Evolutionary conservation across 2,329 filamentous ascomycete genomes (phyloP), one percentile per base, ranked within the genome.

Genomic region (Calonectria hawksworthii): DNA sequence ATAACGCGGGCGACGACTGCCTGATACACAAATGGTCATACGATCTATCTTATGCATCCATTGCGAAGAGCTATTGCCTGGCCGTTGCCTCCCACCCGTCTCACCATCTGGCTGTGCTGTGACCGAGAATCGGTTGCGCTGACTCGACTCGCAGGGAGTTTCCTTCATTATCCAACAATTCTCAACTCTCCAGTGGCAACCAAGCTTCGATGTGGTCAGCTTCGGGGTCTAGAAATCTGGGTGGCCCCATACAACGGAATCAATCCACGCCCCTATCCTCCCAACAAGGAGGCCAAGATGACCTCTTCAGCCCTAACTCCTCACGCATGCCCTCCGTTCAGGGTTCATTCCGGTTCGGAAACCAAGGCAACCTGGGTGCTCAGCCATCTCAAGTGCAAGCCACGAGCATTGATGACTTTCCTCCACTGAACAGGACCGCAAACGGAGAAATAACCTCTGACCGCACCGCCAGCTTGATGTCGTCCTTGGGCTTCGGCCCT

Each of bases 131-230:
- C 11, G 32, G 44, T 70, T 52, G 26, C 41, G 30, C 63, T 52
- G n/a, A 72, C 63, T 38, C 30, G 38, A 50, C 59, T n/a, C n/a
- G n/a, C 75, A 94, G 92, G 75, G 92, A 94, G 81, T 94, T 94
- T 70, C 92, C 92, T 11, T 92, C 92, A 28, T 84, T 94, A 78
- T 93, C 91, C 67, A 92, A 91, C 80, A 92, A 90, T 76, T 86
- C 90, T 56, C 90, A 91, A 80, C 83, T 91, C 54, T 85, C 88
- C 34, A 89, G 83, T 73, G 83, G 87, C 9, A 88, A 82, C 59
- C 88, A 88, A 75, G 84, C 87, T 18, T 89, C 89, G 7, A 86
- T 92, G 84, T 92, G 91, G 91, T 88, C 90, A 52, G 85, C 86
- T 32, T 86, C 86, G 75, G 87, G 87, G 9, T 85, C 88, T 23